Base-by-base conservation (phyloP, 352 stramenopile species). In the Globisporangium rhizosaccharum region DNA sequence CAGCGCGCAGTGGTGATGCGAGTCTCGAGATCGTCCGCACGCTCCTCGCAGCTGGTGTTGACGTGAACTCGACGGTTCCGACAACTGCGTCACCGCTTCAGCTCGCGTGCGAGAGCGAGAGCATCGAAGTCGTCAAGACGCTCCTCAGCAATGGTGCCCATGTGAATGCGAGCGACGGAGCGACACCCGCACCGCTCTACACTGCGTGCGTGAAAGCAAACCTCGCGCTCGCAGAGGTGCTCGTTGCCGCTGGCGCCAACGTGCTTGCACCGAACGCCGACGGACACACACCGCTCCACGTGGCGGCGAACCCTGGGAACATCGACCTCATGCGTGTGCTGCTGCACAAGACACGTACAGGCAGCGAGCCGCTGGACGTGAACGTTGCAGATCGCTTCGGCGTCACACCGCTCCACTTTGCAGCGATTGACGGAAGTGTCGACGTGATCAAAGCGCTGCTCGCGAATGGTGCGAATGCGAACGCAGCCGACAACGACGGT, bases 21-120 rank as follows among this genome's bases (percentile, higher is more conserved):
- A 23, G 12, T 14, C 3, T 17, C 23, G 48, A 53, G 4, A 15
- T 53, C 7, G 48, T 39, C 3, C 12, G 15, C 9, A 17, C 28
- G 48, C 48, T 53, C 12, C 23, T 53, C 23, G 23, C 15, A 5
- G 48, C 26, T 37, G 48, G 48, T 20, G 48, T 10, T 3, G 48
- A 53, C 25, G 28, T 53, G 6, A 18, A 36, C 25, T 9, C 28
- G 48, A 14, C 48, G 0, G 28, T 36, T 14, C n/a, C 23, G 37
- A 57, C 64, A 47, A 55, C 58, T 15, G 59, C 62, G 23, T 68
- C 67, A 25, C 62, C 67, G 56, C 57, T 74, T 20, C 63, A 74
- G 53, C 56, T 71, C 26, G 67, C 67, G 17, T 62, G 56, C 25
- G 51, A 68, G n/a, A 49, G 70, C 53, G 63, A 65, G 15, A 63